A percentile compares a stretch with the other conserved stretches of the same genome.
Conservation (phyloP, 2,329 filamentous ascomycete genomes). For the Aplosporella prunicola region DNA sequence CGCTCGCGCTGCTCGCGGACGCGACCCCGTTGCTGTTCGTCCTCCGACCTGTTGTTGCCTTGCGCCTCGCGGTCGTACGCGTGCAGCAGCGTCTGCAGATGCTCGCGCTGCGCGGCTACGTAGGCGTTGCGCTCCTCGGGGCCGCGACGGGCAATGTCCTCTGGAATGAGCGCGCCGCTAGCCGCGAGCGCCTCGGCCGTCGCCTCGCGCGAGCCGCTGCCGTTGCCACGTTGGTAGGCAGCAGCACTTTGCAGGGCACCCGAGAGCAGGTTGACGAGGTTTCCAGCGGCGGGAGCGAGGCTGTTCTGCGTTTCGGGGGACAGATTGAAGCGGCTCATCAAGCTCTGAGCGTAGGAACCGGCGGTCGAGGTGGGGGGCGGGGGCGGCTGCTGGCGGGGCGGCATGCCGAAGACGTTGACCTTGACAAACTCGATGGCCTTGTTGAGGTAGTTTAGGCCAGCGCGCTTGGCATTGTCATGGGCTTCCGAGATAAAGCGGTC, state of each 20-base stretch:
- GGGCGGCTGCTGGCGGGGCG: conserved; percentile 46
- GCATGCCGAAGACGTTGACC: conserved; percentile 69
- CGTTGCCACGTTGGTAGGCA: conserved; percentile 29
- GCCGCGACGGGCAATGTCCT: conserved; percentile 49
- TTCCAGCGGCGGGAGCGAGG: conserved; percentile 41
- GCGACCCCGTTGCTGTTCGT: no score
- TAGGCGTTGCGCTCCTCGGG: conserved; percentile 60
- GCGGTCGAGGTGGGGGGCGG: conserved; percentile 34
- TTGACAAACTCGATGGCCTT: conserved; percentile 48
- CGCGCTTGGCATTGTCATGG: conserved; percentile 67
- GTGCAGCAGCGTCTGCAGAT: conserved; percentile 61
- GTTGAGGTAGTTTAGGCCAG: conserved; percentile 55
- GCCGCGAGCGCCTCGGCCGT: conserved; percentile 44
- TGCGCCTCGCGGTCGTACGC: conserved; percentile 75
- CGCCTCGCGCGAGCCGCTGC: conserved; percentile 26
- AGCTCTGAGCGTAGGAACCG: conserved; percentile 60
- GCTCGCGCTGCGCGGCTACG: conserved; percentile 69
- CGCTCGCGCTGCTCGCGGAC: no score
- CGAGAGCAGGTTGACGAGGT: conserved; percentile 71
- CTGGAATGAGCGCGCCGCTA: conserved; percentile 59
- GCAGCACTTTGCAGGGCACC: conserved; percentile 60
- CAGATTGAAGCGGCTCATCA: conserved; percentile 80
- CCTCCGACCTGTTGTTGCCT: no score
- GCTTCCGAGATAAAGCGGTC: conserved; percentile 77
- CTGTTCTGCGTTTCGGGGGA: conserved; percentile 48